phyloP scores from a whole-genome alignment of 495 filamentous ascomycete genomes.

The Hyphodiscus hymeniophilus region DNA sequence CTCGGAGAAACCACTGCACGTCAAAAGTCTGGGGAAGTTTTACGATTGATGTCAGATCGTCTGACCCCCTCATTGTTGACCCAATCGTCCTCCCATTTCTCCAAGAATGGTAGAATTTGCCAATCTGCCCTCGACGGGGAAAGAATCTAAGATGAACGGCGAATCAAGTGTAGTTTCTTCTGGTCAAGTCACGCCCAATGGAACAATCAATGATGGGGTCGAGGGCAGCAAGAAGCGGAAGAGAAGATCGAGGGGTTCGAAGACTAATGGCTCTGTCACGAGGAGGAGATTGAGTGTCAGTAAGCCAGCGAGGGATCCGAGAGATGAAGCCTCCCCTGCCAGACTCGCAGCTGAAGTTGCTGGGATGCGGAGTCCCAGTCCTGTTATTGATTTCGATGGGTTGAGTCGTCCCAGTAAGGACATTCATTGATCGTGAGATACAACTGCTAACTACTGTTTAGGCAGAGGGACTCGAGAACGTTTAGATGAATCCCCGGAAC shows the following conservation, averaged over 20 bases:
- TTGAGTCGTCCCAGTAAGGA: conserved; percentile 59
- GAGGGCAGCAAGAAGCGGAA: conserved; percentile 23
- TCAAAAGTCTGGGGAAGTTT: not conserved
- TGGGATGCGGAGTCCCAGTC: conserved; percentile 42
- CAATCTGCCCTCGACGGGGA: conserved; percentile 6
- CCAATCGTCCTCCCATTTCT: not conserved
- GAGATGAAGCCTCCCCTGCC: conserved; percentile 54
- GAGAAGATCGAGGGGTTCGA: conserved; percentile 11
- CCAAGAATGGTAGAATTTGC: conserved; percentile 23
- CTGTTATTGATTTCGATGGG: conserved; percentile 69
- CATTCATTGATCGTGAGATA: not conserved
- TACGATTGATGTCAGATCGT: not conserved
- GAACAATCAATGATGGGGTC: conserved; percentile 17
- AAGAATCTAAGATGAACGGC: conserved; percentile 20
- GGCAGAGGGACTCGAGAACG: conserved; percentile 73
- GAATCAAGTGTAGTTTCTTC: conserved; percentile 14
- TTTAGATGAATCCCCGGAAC: conserved; percentile 66
- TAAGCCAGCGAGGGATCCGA: conserved; percentile 63
- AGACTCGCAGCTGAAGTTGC: conserved; percentile 23
- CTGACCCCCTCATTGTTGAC: not conserved
- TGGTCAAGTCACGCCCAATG: conserved; percentile 11
- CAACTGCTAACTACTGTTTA: conserved; percentile 22
- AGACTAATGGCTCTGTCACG: conserved; percentile 1
- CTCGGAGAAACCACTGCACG: not conserved
- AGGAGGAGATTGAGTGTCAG: conserved; percentile 46